Percentiles rank a stretch among this genome's conserved stretches.
Evolutionary conservation across 352 stramenopile species (phyloP).

Genomic region (Plasmopara muralis): DNA sequence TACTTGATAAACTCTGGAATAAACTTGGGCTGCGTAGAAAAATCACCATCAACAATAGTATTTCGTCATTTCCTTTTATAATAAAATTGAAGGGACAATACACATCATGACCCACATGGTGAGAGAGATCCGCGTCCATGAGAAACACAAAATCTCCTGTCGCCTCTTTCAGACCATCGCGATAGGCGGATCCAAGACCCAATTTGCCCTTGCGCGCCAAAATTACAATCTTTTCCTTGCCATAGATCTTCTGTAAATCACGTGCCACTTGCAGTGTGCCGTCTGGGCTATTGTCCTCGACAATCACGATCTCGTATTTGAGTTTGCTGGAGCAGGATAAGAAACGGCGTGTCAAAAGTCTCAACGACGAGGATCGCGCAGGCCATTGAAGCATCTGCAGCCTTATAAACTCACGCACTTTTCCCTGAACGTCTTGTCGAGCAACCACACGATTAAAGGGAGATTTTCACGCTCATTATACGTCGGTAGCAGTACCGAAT

Average conservation of each 20-base stretch:
- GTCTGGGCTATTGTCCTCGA: conserved; percentile 97
- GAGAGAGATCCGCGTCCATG: conserved; percentile 98
- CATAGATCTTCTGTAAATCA: conserved; percentile 87
- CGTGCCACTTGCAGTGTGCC: conserved; percentile 92
- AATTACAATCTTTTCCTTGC: conserved; percentile 89
- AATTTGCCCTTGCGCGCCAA: conserved; percentile 93
- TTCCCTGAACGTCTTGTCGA: conserved; percentile 91
- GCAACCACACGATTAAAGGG: conserved; percentile 95
- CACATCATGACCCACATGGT: conserved; percentile 77
- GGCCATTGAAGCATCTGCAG: neutral
- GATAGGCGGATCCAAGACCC: conserved; percentile 95
- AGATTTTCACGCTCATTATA: conserved; percentile 99
- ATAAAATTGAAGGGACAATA: neutral
- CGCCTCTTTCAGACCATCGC: conserved; percentile 90
- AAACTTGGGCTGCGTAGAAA: conserved; percentile 87
- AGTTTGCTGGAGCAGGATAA: conserved; percentile 44
- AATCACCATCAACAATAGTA: conserved; percentile 2
- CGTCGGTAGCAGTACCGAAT: conserved; percentile 95
- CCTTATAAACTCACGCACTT: conserved; percentile 42
- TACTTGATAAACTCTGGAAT: conserved; percentile 91
- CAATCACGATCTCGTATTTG: conserved; percentile 95
- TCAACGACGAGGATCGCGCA: conserved; percentile 5
- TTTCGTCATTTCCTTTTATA: neutral
- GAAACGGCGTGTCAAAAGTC: neutral
- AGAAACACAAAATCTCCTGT: conserved; percentile 95